Base-by-base conservation (phyloP, 345 rosid genomes). In the Aegle marmelos region DNA sequence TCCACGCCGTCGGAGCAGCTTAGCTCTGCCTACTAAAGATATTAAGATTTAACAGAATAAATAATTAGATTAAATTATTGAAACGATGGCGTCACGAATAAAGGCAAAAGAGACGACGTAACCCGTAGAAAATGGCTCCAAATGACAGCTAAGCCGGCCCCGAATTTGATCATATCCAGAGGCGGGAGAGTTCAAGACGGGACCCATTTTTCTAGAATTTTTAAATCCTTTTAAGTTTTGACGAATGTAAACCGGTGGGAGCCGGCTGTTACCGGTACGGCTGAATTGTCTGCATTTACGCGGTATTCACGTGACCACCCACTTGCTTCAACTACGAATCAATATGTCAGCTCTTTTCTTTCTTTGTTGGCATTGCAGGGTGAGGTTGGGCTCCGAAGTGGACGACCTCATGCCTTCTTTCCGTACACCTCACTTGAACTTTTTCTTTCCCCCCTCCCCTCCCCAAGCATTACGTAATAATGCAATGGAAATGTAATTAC, bases 101-200 rank as follows among this genome's bases (percentile, higher is more conserved):
- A 76, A 41, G 69, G 68, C 50, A 1, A 60, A 67, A 59, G 13
- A 73, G 78, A 34, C 76, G 83, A 76, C 74, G 80, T 77, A 50
- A 60, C 31, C 48, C 57, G 70, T 81, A 39, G 57, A 73, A 64
- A 70, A 63, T 73, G 58, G 78, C 74, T 48, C 78, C 75, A 67
- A 72, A 50, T 57, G 83, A 73, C 80, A 81, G 83, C 80, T 67
- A 81, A 66, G 83, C 78, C 75, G 80, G 78, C 80, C 80, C 68
- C 70, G 27, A 60, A 24, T 59, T 34, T 59, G 24, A 27, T 56
- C 37, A 39, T 24, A 53, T 53, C 30, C 1, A 54, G 60, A 2
- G 67, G 76, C 76, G 76, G 37, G 57, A 59, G 68, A 39, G 56
- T 73, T 56, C 50, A 36, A 60, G 27, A 59, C 25, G 57, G 25